Base-by-base conservation (phyloP, 1,284 basidiomycete species). In the Baeospora myosura region DNA sequence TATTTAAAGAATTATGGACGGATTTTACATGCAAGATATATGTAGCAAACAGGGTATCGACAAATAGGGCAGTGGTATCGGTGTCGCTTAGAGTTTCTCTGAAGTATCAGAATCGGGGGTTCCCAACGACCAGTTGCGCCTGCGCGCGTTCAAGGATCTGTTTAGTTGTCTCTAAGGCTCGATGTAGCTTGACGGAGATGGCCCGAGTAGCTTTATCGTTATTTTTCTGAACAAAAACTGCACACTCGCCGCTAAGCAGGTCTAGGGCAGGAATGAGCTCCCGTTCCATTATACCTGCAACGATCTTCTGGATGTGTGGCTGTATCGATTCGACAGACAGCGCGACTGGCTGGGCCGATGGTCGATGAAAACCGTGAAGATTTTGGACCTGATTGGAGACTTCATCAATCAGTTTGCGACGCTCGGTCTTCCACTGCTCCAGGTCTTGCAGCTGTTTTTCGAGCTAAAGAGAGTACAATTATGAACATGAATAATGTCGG, bases 261-360 rank as follows among this genome's bases (percentile, higher is more conserved):
- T 44, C 12, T 6, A 55, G 35, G 8, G 47, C 43, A 4, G 52
- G 53, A 10, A 47, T 23, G 8, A 55, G 35, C 22, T 53, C 46
- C 25, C 25, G 23, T 36, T 47, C 24, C 8, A 55, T 39, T n/a
- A 52, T 49, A 14, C 20, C 17, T 5, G 39, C 21, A 1, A 51
- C 45, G 3, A 43, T 25, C 10, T 18, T 25, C 29, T 42, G 31
- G n/a, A 47, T 44, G 18, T 34, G 40, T 7, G 41, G 34, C 10
- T 38, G 24, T 5, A 51, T 20, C 2, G 18, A 37, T 4, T 42
- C 38, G 28, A n/a, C 16, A 31, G 40, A 37, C n/a, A 41, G 33
- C 17, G 38, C 12, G n/a, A 44, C 42, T 29, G 48, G 34, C 5
- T 32, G 25, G 14, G 38, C 28, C 8, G 49, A 18, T 5, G 41